Conservation (phyloP, 192 early-diverging fungal genomes). For the Linnemannia hyalina region DNA sequence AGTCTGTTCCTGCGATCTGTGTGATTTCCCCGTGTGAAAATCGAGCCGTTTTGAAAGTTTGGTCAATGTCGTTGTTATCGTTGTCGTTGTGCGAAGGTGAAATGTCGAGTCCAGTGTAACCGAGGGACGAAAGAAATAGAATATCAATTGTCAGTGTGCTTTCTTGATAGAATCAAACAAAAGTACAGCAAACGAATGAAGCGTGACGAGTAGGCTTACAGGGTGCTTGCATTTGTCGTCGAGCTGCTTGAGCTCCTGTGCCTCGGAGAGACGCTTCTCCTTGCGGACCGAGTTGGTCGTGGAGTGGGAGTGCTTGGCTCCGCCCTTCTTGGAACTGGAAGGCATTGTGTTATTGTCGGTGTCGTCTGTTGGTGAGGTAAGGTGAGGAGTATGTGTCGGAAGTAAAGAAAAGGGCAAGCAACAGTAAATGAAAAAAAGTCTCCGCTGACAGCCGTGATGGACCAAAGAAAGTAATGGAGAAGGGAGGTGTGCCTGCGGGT, state of each 20-base stretch:
- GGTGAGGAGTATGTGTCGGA: too few relatives aligned
- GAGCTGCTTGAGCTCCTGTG: slow-evolving; percentile 62
- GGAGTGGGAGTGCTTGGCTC: slow-evolving; percentile 24
- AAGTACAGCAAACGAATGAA: too few relatives aligned
- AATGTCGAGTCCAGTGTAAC: neutral
- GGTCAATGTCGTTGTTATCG: neutral
- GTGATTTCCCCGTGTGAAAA: neutral
- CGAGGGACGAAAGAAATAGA: neutral
- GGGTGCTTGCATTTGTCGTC: slow-evolving; percentile 59
- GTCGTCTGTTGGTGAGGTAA: neutral
- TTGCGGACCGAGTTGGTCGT: slow-evolving; percentile 39
- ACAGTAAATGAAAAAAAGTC: neutral
- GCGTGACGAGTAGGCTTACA: slow-evolving; percentile 30
- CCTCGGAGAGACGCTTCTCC: slow-evolving; percentile 60
- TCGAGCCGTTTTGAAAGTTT: neutral
- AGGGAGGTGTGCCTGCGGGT: too few relatives aligned
- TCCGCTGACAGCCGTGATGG: neutral
- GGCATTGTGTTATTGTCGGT: slow-evolving; percentile 22
- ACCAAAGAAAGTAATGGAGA: too few relatives aligned
- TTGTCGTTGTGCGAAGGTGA: neutral
- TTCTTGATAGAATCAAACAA: too few relatives aligned
- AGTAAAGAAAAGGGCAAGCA: neutral
- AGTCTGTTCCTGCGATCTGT: slow-evolving; percentile 29
- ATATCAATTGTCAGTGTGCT: too few relatives aligned
- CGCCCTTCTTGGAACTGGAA: slow-evolving; percentile 29